phyloP scores from a whole-genome alignment of 306 rosid genomes.

The Quercus bicolor region DNA sequence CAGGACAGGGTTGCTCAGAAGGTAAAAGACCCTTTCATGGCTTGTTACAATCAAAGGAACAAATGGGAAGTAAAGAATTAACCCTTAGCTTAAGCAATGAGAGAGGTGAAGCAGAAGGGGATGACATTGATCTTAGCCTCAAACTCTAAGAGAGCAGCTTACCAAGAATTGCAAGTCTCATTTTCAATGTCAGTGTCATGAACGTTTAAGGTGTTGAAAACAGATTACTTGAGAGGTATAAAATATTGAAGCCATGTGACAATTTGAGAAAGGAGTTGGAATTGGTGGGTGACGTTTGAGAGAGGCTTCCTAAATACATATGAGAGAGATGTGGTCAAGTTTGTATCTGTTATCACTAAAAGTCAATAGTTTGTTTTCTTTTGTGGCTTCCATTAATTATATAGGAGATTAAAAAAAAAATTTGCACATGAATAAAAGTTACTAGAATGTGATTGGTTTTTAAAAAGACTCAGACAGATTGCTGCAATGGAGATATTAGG shows the following conservation, averaged over 20 bases:
- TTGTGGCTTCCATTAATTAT: too few species aligned
- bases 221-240: neutral
- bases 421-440: too few species aligned
- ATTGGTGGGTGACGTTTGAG: too few species aligned
- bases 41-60: slow-evolving; percentile 34
- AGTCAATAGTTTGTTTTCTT: neutral
- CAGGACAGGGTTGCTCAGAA: slow-evolving; percentile 25
- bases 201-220: neutral
- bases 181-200: too few species aligned
- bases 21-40: slow-evolving; percentile 26
- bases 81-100: slow-evolving; percentile 9
- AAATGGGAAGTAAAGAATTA: slow-evolving; percentile 9
- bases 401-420: too few species aligned
- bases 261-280: neutral
- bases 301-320: neutral
- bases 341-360: neutral
- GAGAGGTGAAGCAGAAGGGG: slow-evolving; percentile 22
- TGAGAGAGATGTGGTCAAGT: neutral
- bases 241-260: too few species aligned
- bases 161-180: too few species aligned
- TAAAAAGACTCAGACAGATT: too few species aligned
- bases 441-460: too few species aligned
- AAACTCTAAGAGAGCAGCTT: slow-evolving; percentile 33
- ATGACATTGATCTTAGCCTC: slow-evolving; percentile 49
- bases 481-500: too few species aligned